phyloP scores from a whole-genome alignment of 106 monocot genomes.

The Dioscorea dumetorum region DNA sequence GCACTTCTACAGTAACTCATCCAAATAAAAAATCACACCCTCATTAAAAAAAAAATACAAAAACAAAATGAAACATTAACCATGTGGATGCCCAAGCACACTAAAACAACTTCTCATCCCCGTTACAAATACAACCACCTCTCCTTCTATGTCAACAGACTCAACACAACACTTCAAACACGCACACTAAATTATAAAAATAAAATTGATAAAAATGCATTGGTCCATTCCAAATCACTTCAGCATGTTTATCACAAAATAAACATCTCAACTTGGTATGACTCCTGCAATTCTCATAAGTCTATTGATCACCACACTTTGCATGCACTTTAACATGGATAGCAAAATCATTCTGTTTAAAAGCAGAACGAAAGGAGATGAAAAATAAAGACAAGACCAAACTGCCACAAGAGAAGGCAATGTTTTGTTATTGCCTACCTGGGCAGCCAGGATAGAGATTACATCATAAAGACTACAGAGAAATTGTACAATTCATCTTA shows the following conservation, averaged over 20 bases:
- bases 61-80: no score
- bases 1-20: no score
- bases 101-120: background rate
- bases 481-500: background rate
- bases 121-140: no score
- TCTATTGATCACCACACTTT: background rate
- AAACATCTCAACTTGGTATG: background rate
- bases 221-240: no score
- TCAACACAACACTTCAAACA: background rate
- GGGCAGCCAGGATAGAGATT: constrained; percentile 41
- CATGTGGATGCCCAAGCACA: no score
- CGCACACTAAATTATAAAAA: background rate
- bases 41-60: no score
- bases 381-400: constrained; percentile 21
- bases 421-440: constrained; percentile 40
- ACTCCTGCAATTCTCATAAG: background rate
- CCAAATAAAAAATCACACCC: no score
- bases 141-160: no score
- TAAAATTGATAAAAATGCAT: background rate
- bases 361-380: background rate
- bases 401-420: constrained; percentile 84
- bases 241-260: no score
- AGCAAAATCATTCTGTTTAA: constrained; percentile 1
- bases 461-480: background rate
- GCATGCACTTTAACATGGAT: background rate